Conservation (phyloP, 2,329 filamentous ascomycete genomes). For the Colletotrichum simmondsii region DNA sequence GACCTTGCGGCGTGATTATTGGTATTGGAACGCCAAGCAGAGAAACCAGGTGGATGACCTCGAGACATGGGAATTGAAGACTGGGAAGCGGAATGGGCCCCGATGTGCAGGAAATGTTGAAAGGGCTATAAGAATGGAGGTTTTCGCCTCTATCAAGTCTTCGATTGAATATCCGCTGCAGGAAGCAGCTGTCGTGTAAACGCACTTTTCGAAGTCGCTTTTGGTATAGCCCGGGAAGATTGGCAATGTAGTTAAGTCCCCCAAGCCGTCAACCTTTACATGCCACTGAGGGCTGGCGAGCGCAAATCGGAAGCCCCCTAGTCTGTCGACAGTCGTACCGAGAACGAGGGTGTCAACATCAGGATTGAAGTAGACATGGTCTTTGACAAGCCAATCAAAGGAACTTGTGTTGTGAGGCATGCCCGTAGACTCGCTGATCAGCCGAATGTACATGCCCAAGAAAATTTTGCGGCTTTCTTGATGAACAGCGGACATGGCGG, state of each 20-base stretch:
- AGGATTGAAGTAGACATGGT: constrained; percentile 12
- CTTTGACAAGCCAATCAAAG: neutral
- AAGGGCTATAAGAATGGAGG: neutral
- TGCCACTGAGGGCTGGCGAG: neutral
- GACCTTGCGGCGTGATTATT: too few species aligned
- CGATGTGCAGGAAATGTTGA: too few species aligned
- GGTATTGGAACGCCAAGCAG: neutral
- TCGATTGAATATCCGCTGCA: neutral
- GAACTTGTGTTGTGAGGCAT: too few species aligned
- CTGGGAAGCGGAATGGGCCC: neutral
- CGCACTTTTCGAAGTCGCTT: neutral
- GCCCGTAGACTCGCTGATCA: neutral
- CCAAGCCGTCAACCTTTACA: neutral
- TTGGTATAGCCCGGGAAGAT: neutral
- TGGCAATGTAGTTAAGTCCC: neutral
- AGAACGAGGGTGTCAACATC: constrained; percentile 7
- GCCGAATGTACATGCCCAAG: neutral
- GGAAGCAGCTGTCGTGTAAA: neutral
- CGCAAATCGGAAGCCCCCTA: neutral
- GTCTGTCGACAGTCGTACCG: neutral
- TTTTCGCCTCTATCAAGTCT: neutral
- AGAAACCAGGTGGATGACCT: neutral
- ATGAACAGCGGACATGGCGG: constrained; percentile 7
- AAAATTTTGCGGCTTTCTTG: constrained; percentile 11
- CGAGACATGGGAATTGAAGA: neutral